These are phyloP conservation scores for Quillaja saponaria DNA, from an alignment of 306 rosid species.

Conservation along the genomic window DNA sequence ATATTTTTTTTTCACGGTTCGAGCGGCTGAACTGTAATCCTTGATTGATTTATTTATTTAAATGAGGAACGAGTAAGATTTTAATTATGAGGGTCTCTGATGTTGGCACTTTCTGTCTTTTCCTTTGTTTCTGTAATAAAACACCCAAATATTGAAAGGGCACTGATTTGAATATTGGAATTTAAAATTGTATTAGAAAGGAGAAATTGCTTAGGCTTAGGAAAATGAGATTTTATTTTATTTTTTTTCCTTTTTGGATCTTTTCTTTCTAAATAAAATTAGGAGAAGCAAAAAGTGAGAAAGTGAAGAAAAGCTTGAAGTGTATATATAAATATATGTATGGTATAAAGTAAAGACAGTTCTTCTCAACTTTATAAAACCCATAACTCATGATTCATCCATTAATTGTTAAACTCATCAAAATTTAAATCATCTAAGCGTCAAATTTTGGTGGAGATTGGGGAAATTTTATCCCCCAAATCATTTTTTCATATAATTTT, in stretches of 20 bases:
- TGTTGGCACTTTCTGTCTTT: slow-evolving; percentile 53
- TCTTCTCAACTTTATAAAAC: slow-evolving; percentile 22
- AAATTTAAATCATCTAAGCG: no score
- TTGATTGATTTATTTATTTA: slow-evolving; percentile 10
- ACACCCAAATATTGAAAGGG: slow-evolving; percentile 69
- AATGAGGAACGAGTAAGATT: no score
- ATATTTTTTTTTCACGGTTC: no score
- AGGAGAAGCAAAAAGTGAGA: slow-evolving; percentile 9
- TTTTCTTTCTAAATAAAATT: not conserved
- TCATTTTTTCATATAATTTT: no score
- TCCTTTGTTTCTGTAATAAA: slow-evolving; percentile 48
- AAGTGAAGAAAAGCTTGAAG: slow-evolving; percentile 37
- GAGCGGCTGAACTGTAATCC: no score
- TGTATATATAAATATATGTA: no score
- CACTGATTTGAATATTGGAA: slow-evolving; percentile 41
- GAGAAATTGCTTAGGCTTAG: slow-evolving; percentile 26
- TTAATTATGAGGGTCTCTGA: slow-evolving; percentile 24
- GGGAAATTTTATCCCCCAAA: no score
- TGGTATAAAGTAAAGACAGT: slow-evolving; percentile 20
- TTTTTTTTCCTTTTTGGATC: no score
- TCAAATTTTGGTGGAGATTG: no score
- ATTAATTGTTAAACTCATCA: no score
- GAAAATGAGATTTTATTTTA: slow-evolving; percentile 19
- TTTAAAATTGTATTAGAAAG: slow-evolving; percentile 30
- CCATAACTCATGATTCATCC: slow-evolving; percentile 59